Conservation (phyloP, 208 protist genomes). For the Leishmania braziliensis region DNA sequence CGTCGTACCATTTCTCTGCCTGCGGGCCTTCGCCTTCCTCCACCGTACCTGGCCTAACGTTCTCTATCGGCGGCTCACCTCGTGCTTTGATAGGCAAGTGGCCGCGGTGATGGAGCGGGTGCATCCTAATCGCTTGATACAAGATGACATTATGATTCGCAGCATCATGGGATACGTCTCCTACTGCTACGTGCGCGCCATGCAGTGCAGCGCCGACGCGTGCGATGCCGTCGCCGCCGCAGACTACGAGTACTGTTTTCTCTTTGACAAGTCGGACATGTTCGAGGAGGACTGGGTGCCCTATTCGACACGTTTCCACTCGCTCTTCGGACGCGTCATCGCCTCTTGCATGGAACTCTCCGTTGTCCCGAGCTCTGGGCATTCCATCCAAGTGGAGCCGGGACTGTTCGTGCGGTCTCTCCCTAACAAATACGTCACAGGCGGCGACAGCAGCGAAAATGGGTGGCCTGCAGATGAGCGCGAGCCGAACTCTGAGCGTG, state of each 20-base stretch:
- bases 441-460: not conserved
- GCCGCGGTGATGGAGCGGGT: constrained; percentile 32
- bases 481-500: not conserved
- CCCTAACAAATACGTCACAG: constrained; percentile 1
- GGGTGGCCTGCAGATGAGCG: not conserved
- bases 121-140: constrained; percentile 18
- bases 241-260: constrained; percentile 31
- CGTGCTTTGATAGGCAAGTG: constrained; percentile 29
- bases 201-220: constrained; percentile 11
- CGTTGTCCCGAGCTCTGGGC: constrained; percentile 43
- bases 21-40: constrained; percentile 42
- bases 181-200: constrained; percentile 26
- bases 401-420: constrained; percentile 55
- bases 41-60: constrained; percentile 51
- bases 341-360: constrained; percentile 37
- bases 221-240: constrained; percentile 27
- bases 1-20: constrained; percentile 40
- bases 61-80: constrained; percentile 28
- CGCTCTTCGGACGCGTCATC: constrained; percentile 32
- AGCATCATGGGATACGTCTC: constrained; percentile 35
- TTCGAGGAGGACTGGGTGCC: constrained; percentile 36
- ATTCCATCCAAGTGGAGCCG: constrained; percentile 76
- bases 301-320: constrained; percentile 22
- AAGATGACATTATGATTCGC: constrained; percentile 26
- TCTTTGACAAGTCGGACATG: constrained; percentile 14